Conservation (phyloP, 2,329 filamentous ascomycete genomes). For the Fusarium protoensiforme region DNA sequence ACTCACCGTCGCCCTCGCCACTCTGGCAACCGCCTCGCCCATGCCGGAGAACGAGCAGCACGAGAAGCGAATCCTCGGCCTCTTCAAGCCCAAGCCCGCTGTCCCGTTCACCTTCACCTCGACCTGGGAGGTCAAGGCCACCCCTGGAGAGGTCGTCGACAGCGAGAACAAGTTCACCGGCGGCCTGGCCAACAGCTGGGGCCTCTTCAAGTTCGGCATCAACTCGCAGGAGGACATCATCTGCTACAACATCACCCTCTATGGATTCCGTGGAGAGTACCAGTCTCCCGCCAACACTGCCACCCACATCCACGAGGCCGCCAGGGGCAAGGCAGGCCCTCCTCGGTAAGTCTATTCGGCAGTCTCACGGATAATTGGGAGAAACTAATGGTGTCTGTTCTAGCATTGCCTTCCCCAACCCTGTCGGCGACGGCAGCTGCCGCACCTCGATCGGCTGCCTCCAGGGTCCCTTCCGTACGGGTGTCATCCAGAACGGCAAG, state of each 20-base stretch:
- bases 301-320: conserved; percentile 66
- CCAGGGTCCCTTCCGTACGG: conserved; percentile 50
- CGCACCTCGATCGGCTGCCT: conserved; percentile 56
- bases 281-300: conserved; percentile 61
- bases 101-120: conserved; percentile 57
- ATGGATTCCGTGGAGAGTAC: conserved; percentile 61
- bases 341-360: conserved; percentile 50
- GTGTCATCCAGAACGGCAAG: conserved; percentile 42
- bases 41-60: conserved; percentile 34
- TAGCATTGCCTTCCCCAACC: conserved; percentile 62
- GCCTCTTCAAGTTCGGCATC: conserved; percentile 64
- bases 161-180: conserved; percentile 50
- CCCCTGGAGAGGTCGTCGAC: conserved; percentile 61
- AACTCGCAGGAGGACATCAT: conserved; percentile 57
- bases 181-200: conserved; percentile 56
- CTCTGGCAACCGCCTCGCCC: conserved; percentile 36
- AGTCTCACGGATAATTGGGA: not conserved
- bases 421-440: conserved; percentile 48
- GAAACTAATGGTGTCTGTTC: not conserved
- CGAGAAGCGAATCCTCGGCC: conserved; percentile 27
- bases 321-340: conserved; percentile 58
- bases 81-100: conserved; percentile 27
- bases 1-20: conserved; percentile 32
- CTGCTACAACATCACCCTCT: conserved; percentile 63
- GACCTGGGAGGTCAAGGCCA: conserved; percentile 59